Evolutionary conservation across 2,329 filamentous ascomycete genomes (phyloP).

Genomic region (Penicillium olsonii): DNA sequence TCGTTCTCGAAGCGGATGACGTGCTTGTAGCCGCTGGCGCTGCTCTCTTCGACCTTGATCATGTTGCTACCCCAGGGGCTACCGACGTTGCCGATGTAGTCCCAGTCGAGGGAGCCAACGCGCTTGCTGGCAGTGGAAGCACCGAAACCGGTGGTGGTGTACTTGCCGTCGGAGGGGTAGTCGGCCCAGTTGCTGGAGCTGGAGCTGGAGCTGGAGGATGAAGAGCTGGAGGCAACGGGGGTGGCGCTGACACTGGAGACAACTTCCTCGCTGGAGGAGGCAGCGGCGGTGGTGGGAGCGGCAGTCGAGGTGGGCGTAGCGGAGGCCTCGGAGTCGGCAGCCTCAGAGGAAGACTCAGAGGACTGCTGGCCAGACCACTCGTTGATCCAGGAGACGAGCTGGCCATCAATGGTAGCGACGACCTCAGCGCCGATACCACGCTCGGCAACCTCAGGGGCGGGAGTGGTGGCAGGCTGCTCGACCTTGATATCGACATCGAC

Average conservation of each 20-base stretch:
- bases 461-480: slow-evolving; percentile 3
- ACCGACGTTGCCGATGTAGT: slow-evolving; percentile 40
- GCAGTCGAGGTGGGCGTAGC: slow-evolving; percentile 15
- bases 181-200: slow-evolving; percentile 26
- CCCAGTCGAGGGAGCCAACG: slow-evolving; percentile 21
- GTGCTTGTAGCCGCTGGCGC: slow-evolving; percentile 38
- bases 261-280: slow-evolving; percentile 16
- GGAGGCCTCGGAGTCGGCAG: slow-evolving; percentile 6
- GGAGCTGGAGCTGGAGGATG: slow-evolving; percentile 13
- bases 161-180: slow-evolving; percentile 23
- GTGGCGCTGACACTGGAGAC: slow-evolving; percentile 2
- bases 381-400: slow-evolving; percentile 39
- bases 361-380: slow-evolving; percentile 31
- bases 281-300: slow-evolving; percentile 14
- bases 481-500: slow-evolving; percentile 10
- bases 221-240: slow-evolving; percentile 15
- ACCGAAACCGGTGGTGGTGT: slow-evolving; percentile 36
- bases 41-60: slow-evolving; percentile 34
- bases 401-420: slow-evolving; percentile 36
- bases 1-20: slow-evolving; percentile 36
- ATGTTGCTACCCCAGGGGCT: slow-evolving; percentile 45
- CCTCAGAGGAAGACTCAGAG: slow-evolving; percentile 10
- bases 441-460: slow-evolving; percentile 13
- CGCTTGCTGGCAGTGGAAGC: slow-evolving; percentile 19
- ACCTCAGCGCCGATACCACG: slow-evolving; percentile 37